A percentile compares a stretch with the other conserved stretches of the same genome.
These are phyloP conservation scores for Neoboletus magnificus DNA, from an alignment of 768 basidiomycete species.

Conservation along the genomic window DNA sequence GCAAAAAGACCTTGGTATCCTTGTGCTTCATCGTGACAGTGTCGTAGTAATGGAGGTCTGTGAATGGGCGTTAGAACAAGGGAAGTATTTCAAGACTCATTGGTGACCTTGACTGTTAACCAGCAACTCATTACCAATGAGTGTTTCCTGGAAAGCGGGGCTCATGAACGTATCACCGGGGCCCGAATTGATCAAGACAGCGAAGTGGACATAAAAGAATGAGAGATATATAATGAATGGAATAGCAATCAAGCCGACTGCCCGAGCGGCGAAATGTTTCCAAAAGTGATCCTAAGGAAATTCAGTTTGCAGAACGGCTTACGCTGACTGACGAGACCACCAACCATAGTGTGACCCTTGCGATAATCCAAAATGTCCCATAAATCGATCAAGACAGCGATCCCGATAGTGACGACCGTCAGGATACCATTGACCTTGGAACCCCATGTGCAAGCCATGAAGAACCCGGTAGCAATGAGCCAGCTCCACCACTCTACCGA, in stretches of 20 bases:
- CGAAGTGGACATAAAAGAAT: slow-evolving; percentile 95
- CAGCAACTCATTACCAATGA: slow-evolving; percentile 87
- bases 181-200: slow-evolving; percentile 82
- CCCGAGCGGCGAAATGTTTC: slow-evolving; percentile 85
- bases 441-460: slow-evolving; percentile 94
- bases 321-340: not conserved
- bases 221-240: slow-evolving; percentile 89
- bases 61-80: not conserved
- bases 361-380: slow-evolving; percentile 91
- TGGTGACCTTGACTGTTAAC: slow-evolving; percentile 83
- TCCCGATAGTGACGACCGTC: slow-evolving; percentile 83
- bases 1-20: slow-evolving; percentile 89
- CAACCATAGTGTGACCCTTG: slow-evolving; percentile 77
- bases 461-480: slow-evolving; percentile 84
- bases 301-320: not conserved
- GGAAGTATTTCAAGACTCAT: not conserved
- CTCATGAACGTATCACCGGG: slow-evolving; percentile 97
- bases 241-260: slow-evolving; percentile 79
- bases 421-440: slow-evolving; percentile 98
- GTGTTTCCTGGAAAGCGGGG: slow-evolving; percentile 95
- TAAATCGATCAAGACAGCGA: slow-evolving; percentile 88
- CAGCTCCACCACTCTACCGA: slow-evolving; percentile 92
- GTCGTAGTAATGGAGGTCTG: slow-evolving; percentile 94
- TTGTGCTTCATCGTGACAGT: slow-evolving; percentile 85
- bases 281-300: slow-evolving; percentile 76